Conservation (phyloP, 2,329 filamentous ascomycete species). For the Verticillium longisporum region DNA sequence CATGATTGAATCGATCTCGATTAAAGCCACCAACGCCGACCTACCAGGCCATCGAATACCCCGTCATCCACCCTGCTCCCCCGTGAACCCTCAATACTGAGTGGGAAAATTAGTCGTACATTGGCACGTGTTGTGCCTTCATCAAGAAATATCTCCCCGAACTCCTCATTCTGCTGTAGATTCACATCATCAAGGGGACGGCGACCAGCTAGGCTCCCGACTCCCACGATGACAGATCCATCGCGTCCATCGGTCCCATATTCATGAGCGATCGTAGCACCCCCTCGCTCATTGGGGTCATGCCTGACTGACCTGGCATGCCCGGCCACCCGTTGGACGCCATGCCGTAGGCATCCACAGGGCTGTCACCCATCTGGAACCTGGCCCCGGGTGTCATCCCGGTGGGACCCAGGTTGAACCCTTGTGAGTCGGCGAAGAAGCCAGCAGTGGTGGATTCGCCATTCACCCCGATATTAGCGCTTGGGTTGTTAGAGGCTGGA, state of each 20-base stretch:
- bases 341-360: slow-evolving; percentile 33
- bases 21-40: neutral
- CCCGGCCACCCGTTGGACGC: slow-evolving; percentile 35
- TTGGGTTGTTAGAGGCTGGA: slow-evolving; percentile 38
- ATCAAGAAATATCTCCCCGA: neutral
- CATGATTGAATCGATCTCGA: too few relatives aligned
- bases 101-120: neutral
- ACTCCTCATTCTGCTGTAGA: neutral
- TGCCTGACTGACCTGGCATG: slow-evolving; percentile 33
- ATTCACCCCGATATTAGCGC: slow-evolving; percentile 27
- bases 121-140: neutral
- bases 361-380: slow-evolving; percentile 27
- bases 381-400: slow-evolving; percentile 25
- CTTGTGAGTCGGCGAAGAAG: slow-evolving; percentile 31
- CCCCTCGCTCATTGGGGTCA: slow-evolving; percentile 51
- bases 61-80: neutral
- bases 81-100: neutral
- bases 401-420: slow-evolving; percentile 27
- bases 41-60: neutral
- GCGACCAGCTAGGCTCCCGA: neutral
- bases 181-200: neutral
- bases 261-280: slow-evolving; percentile 51
- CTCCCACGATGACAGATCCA: slow-evolving; percentile 36
- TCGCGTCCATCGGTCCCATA: slow-evolving; percentile 53
- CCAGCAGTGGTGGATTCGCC: slow-evolving; percentile 25